Base-by-base conservation (phyloP, 306 rosid species). In the Acacia crassicarpa region DNA sequence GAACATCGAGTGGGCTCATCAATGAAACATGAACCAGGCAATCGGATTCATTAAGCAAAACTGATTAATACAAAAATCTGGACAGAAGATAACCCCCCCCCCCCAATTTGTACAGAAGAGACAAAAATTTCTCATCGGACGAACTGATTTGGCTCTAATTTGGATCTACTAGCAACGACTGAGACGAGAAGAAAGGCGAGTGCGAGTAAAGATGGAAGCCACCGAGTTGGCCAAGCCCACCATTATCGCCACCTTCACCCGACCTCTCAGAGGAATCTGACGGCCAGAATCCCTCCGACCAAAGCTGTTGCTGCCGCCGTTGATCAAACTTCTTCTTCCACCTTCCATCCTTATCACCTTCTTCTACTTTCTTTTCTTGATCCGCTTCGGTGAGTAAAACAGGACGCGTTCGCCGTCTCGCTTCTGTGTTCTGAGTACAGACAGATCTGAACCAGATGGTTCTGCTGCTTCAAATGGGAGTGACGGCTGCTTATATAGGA, bases 251-350 rank as follows among this genome's bases (percentile, higher is more conserved):
- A 83, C 4, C 85, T 89, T 94, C 78, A 94, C 97, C 46, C 89
- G 93, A 43, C 97, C 97, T 46, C 97, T 73, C 86, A 77, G 89
- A 5, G 97, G 97, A 83, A 89, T 88, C 44, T 80, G 90, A 67
- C 94, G 91, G 43, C 88, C 85, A 1, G 86, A 58, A 80, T 4
- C 16, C 53, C 89, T 80, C 40, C 77, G 63, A 0, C 86, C 75
- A 7, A 75, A 69, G 23, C 74, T 77, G 53, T 84, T 32, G 0
- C 0, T 84, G 4, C 78, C 81, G 44, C 76, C 80, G 44, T 38
- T 87, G 70, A 87, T 83, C 90, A 79, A 75, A 2, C 61, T 76
- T 71, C 74, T 65, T 16, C 88, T 84, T 63, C 82, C 22, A 65
- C 91, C 85, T 85, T 79, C 85, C 88, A 86, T 84, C 22, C 71